A percentile compares a stretch with the other conserved stretches of the same genome.
Evolutionary conservation across 768 basidiomycete species (phyloP).

Genomic region (Russula dissimulans): DNA sequence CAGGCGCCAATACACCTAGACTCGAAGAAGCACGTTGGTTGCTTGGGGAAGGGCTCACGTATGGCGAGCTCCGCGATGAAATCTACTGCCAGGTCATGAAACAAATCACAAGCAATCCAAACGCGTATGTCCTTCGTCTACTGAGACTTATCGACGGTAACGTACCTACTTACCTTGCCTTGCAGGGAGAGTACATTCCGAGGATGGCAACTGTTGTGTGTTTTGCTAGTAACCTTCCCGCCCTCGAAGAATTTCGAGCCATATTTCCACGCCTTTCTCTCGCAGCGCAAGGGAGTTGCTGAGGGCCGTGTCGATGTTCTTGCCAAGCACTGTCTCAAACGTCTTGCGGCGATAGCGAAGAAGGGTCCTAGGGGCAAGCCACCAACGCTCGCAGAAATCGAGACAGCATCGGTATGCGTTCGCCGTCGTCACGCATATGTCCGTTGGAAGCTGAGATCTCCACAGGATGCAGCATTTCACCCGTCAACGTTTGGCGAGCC

Average conservation of each 20-base stretch:
- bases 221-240: conserved; percentile 83
- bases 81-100: conserved; percentile 92
- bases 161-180: not conserved
- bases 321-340: conserved; percentile 84
- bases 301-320: conserved; percentile 82
- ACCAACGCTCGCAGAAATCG: conserved; percentile 76
- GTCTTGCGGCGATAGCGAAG: conserved; percentile 62
- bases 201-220: conserved; percentile 90
- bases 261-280: conserved; percentile 73
- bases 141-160: not conserved
- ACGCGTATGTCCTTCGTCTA: conserved; percentile 42
- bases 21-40: conserved; percentile 87
- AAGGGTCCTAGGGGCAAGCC: conserved; percentile 84
- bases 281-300: conserved; percentile 52
- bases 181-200: conserved; percentile 75
- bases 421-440: not conserved
- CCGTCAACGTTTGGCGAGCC: conserved; percentile 92
- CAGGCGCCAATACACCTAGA: conserved; percentile 36
- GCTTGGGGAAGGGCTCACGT: conserved; percentile 64
- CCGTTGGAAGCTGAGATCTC: not conserved
- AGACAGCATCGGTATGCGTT: conserved; percentile 68
- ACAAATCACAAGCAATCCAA: conserved; percentile 77
- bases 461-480: conserved; percentile 85
- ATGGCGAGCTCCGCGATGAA: conserved; percentile 85
- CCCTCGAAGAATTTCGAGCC: conserved; percentile 90